Percentiles rank a stretch among this genome's conserved stretches.
phyloP scores from a whole-genome alignment of 1,284 basidiomycete genomes.

The Boletus holoroseus region DNA sequence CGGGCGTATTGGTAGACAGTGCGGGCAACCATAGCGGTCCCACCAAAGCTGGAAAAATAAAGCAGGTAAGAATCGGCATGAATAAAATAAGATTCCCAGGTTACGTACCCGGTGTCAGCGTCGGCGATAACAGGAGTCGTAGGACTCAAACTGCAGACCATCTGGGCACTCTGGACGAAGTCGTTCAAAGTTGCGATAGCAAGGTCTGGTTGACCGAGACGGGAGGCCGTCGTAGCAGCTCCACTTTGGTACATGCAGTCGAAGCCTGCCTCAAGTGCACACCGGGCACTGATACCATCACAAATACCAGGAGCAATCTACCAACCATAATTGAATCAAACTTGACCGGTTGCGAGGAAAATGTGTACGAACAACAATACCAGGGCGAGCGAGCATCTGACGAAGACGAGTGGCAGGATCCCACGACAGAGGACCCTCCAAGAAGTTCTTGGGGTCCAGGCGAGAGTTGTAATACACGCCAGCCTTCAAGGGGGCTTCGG shows the following conservation, averaged over 20 bases:
- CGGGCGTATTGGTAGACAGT: conserved; percentile 68
- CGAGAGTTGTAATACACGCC: conserved; percentile 37
- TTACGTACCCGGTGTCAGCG: conserved; percentile 65
- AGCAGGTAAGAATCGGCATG: not conserved
- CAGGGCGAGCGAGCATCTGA: conserved; percentile 70
- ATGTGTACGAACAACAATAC: conserved; percentile 57
- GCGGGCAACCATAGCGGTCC: conserved; percentile 70
- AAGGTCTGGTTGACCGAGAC: conserved; percentile 72
- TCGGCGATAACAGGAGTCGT: conserved; percentile 72
- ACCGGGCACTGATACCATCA: conserved; percentile 75
- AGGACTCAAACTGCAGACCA: conserved; percentile 64
- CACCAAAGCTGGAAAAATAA: conserved; percentile 53
- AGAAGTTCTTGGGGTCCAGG: conserved; percentile 61
- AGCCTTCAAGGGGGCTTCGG: conserved; percentile 15
- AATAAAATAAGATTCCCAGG: not conserved
- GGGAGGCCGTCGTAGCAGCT: conserved; percentile 71
- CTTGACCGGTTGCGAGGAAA: no score
- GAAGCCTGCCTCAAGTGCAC: conserved; percentile 73
- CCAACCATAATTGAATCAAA: not conserved
- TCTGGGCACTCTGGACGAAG: conserved; percentile 58
- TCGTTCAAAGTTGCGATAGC: conserved; percentile 79
- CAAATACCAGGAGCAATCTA: conserved; percentile 75
- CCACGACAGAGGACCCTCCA: conserved; percentile 60
- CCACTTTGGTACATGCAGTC: conserved; percentile 73
- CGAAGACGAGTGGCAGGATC: conserved; percentile 68